Base-by-base conservation (phyloP, 306 rosid genomes). In the Cyclanthera cordifolia region DNA sequence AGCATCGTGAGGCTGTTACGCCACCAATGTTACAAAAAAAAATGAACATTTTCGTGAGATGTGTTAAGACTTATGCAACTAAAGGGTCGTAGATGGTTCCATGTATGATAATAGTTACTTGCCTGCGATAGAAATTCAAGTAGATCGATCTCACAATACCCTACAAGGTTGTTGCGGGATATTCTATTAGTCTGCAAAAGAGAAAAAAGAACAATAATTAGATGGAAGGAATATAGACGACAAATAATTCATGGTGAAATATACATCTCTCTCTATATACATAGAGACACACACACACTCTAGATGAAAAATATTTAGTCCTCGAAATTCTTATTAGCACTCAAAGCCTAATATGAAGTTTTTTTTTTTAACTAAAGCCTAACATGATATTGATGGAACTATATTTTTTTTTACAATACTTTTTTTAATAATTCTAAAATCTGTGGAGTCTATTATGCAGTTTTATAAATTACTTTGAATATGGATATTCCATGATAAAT, bases 61-160 rank as follows among this genome's bases (percentile, higher is more conserved):
- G 34, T 13, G 20, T 20, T 41, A 20, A 6, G 37, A 60, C 13
- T 13, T 21, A 64, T 64, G 52, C 10, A 60, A 61, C 68, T 37
- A 61, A 39, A 61, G 37, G 43, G 47, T 66, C 55, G 11, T 23
- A 39, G 12, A 73, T 11, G 16, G 30, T 46, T 67, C 25, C 32
- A 53, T 19, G 45, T 70, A 66, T 9, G 51, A 68, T 2, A 71
- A 73, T 45, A 49, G 79, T 69, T 61, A 58, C 89, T 85, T 71
- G 84, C 98, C 88, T 75, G 75, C 56, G 87, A 43, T 70, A 93
- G 82, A 82, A 82, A 87, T 60, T 93, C 96, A 74, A 93, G 85
- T 27, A 93, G 93, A 86, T 89, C 88, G 72, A 93, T 72, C 79
- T 93, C 98, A 74, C 95, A 82, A 77, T 83, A 93, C 79, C 98